Evolutionary conservation across 345 rosid genomes (phyloP).

Genomic region (Gossypium herbaceum): DNA sequence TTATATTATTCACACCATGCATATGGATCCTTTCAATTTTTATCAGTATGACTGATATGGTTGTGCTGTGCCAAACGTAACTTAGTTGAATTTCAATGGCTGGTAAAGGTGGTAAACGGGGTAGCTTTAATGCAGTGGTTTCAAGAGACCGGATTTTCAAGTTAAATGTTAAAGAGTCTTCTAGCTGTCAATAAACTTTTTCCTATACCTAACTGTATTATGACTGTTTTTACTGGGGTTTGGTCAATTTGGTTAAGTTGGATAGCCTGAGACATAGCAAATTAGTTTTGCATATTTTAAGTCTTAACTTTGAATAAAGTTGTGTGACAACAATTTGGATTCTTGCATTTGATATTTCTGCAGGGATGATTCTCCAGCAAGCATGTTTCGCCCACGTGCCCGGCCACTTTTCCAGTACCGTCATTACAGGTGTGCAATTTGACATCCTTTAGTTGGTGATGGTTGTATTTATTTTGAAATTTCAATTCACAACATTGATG

Average conservation of each 20-base stretch:
- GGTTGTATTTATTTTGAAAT: slow-evolving; percentile 10
- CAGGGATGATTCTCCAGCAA: slow-evolving; percentile 90
- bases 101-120: neutral
- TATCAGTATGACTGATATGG: neutral
- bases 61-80: neutral
- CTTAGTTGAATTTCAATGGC: neutral
- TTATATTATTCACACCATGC: neutral
- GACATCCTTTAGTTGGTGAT: neutral
- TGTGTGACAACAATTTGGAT: neutral
- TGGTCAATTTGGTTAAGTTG: neutral
- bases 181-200: neutral
- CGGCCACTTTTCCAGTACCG: slow-evolving; percentile 93
- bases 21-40: neutral
- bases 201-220: neutral
- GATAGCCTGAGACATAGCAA: neutral
- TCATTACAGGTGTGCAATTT: slow-evolving; percentile 68
- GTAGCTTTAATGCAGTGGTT: neutral
- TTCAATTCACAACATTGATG: neutral
- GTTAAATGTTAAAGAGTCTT: neutral
- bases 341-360: slow-evolving; percentile 16
- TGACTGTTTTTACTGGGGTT: neutral
- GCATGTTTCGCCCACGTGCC: slow-evolving; percentile 93
- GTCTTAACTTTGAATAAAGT: neutral
- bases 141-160: neutral
- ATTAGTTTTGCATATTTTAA: neutral